Evolutionary conservation across 2,329 filamentous ascomycete genomes (phyloP).

Genomic region (Cladosporium sphaerospermum): DNA sequence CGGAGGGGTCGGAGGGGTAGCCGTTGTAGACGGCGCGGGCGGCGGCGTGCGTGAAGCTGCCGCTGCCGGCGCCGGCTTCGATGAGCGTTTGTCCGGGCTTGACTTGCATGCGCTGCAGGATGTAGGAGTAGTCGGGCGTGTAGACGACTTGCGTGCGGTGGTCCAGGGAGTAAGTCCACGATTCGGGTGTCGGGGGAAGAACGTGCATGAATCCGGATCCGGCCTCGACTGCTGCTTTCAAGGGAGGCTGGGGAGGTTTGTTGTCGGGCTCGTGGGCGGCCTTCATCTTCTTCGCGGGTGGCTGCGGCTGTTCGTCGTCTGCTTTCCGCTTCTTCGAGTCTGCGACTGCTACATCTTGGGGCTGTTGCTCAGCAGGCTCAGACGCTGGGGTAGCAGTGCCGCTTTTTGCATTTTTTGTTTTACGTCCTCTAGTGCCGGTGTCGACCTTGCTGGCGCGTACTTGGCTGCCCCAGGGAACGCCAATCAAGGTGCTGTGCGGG

Average conservation of each 20-base stretch:
- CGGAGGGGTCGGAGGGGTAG: slow-evolving; percentile 41
- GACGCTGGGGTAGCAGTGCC: slow-evolving; percentile 32
- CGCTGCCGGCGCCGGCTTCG: slow-evolving; percentile 75
- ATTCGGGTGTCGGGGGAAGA: slow-evolving; percentile 70
- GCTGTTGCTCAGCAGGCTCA: slow-evolving; percentile 29
- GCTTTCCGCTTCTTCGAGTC: slow-evolving; percentile 40
- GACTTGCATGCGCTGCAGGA: slow-evolving; percentile 68
- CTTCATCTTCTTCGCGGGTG: slow-evolving; percentile 30
- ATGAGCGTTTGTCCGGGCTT: slow-evolving; percentile 68
- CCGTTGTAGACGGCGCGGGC: slow-evolving; percentile 71
- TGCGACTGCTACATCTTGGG: slow-evolving; percentile 21
- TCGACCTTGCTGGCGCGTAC: slow-evolving; percentile 84
- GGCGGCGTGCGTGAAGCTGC: slow-evolving; percentile 76
- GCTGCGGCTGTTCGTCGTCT: slow-evolving; percentile 29
- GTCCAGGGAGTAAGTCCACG: slow-evolving; percentile 74
- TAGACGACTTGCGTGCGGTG: slow-evolving; percentile 84
- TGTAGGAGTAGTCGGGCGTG: slow-evolving; percentile 79
- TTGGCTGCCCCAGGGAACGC: slow-evolving; percentile 84
- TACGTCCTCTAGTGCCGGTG: slow-evolving; percentile 79
- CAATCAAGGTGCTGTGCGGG: slow-evolving; percentile 50
- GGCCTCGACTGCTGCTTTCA: slow-evolving; percentile 51
- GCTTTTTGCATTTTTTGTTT: slow-evolving; percentile 49
- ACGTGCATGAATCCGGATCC: slow-evolving; percentile 69
- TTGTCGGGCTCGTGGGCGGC: slow-evolving; percentile 16
- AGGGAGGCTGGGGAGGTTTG: background rate